These are phyloP conservation scores for Suillus fuscotomentosus DNA, from an alignment of 768 basidiomycete species.

Conservation along the genomic window DNA sequence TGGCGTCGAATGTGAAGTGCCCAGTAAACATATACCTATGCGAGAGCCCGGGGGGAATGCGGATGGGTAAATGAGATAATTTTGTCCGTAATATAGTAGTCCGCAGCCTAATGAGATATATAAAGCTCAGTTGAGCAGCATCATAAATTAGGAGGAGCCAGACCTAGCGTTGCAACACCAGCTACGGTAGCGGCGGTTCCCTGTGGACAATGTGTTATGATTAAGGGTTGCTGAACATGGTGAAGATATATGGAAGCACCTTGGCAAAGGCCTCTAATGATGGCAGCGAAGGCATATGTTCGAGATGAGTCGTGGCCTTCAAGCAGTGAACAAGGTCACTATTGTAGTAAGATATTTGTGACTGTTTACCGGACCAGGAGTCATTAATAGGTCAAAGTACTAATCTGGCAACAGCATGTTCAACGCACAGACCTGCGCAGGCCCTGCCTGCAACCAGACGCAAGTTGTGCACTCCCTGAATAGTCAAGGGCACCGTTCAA, in stretches of 20 bases:
- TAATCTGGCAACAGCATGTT: neutral
- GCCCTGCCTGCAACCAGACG: neutral
- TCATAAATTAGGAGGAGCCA: conserved; percentile 13
- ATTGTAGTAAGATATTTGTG: neutral
- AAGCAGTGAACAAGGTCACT: no score
- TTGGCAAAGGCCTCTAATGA: conserved; percentile 45
- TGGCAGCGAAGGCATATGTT: conserved; percentile 26
- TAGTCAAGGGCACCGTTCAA: neutral
- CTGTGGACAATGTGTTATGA: conserved; percentile 27
- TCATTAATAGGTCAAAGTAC: no score
- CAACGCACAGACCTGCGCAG: neutral
- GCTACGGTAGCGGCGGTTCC: conserved; percentile 56
- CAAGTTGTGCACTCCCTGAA: neutral
- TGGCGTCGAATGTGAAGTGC: neutral
- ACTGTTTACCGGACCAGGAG: neutral
- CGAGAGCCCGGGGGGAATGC: conserved; percentile 80
- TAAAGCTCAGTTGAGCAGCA: neutral
- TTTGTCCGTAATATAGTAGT: conserved; percentile 83
- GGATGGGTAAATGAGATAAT: conserved; percentile 88
- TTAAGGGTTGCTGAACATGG: neutral
- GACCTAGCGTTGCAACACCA: conserved; percentile 56
- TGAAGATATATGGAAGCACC: conserved; percentile 21
- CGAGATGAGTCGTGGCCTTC: neutral
- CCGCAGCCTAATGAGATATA: conserved; percentile 51
- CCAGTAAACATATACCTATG: conserved; percentile 52